Percentiles rank a stretch among this genome's conserved stretches.
Evolutionary conservation across 441 rosid species (phyloP).

Genomic region (Populus hybrid): DNA sequence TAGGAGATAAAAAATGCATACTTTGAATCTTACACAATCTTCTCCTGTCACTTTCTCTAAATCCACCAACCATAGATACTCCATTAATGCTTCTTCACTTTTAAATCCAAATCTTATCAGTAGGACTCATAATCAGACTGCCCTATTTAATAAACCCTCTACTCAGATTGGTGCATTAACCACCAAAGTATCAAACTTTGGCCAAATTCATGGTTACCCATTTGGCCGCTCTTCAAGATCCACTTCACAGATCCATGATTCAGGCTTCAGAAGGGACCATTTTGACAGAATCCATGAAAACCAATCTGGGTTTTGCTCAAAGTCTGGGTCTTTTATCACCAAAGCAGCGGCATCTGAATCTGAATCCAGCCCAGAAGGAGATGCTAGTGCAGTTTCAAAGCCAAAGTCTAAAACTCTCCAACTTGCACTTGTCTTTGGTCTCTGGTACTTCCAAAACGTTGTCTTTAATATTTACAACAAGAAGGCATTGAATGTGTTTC

Average conservation of each 20-base stretch:
- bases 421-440: constrained; percentile 71
- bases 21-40: constrained; percentile 36
- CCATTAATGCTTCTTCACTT: constrained; percentile 32
- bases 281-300: constrained; percentile 15
- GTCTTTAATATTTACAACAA: constrained; percentile 94
- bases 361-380: constrained; percentile 49
- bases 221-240: constrained; percentile 32
- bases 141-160: constrained; percentile 30
- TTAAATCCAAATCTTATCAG: constrained; percentile 33
- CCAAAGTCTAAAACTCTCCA: constrained; percentile 49
- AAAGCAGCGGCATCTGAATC: constrained; percentile 40
- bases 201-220: constrained; percentile 29
- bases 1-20: constrained; percentile 27
- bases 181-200: constrained; percentile 19
- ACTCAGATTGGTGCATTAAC: constrained; percentile 7
- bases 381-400: constrained; percentile 26
- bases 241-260: constrained; percentile 36
- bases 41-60: constrained; percentile 40
- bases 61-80: constrained; percentile 22
- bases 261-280: constrained; percentile 24
- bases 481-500: constrained; percentile 79
- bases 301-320: constrained; percentile 29
- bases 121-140: constrained; percentile 28
- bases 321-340: constrained; percentile 35
- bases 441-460: constrained; percentile 89